Conservation (phyloP, 768 basidiomycete species). For the Lentinus brumalis region DNA sequence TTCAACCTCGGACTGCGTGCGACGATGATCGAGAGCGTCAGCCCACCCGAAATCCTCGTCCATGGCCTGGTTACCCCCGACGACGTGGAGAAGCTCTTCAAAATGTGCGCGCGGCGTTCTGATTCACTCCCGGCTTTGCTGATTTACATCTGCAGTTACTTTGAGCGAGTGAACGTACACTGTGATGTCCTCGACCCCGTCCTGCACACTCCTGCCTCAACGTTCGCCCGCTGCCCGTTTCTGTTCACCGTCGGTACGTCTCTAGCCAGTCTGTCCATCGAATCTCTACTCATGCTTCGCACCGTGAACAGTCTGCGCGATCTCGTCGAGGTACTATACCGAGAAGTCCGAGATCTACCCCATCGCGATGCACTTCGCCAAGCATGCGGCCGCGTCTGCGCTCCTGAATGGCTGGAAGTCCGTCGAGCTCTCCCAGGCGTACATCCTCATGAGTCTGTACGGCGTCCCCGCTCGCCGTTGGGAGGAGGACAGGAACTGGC, state of each 20-base stretch:
- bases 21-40: slow-evolving; percentile 73
- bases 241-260: slow-evolving; percentile 82
- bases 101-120: slow-evolving; percentile 58
- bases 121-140: not conserved
- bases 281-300: not conserved
- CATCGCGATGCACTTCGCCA: slow-evolving; percentile 88
- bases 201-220: slow-evolving; percentile 77
- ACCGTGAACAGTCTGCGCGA: slow-evolving; percentile 68
- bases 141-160: slow-evolving; percentile 53
- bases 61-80: slow-evolving; percentile 77
- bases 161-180: slow-evolving; percentile 69
- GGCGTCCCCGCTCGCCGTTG: slow-evolving; percentile 79
- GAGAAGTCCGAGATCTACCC: slow-evolving; percentile 85
- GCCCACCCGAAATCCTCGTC: slow-evolving; percentile 78
- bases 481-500: slow-evolving; percentile 91
- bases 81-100: slow-evolving; percentile 82
- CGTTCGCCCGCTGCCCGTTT: slow-evolving; percentile 85
- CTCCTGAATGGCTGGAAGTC: slow-evolving; percentile 59
- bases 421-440: slow-evolving; percentile 89
- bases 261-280: not conserved
- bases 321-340: slow-evolving; percentile 81
- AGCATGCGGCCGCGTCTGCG: slow-evolving; percentile 77
- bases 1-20: slow-evolving; percentile 71
- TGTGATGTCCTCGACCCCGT: slow-evolving; percentile 74
- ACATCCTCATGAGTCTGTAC: slow-evolving; percentile 84